These are phyloP conservation scores for Neurospora sp. DNA, from an alignment of 495 filamentous ascomycete genomes.

Conservation along the genomic window DNA sequence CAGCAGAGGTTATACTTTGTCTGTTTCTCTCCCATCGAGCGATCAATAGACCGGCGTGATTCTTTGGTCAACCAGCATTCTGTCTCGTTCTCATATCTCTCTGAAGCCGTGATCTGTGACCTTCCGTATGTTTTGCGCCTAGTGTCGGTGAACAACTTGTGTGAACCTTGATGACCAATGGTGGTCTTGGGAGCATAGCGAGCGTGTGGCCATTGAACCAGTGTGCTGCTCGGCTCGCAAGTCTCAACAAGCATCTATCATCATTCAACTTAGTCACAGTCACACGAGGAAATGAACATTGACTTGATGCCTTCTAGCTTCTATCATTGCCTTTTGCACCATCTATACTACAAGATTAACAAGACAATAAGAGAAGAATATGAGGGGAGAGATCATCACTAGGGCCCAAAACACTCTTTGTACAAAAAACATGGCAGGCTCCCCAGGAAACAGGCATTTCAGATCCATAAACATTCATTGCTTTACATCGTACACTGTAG, in stretches of 20 bases:
- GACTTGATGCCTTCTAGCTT: not conserved
- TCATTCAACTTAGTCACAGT: not conserved
- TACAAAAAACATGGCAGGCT: conserved; percentile 8
- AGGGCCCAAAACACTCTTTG: conserved; percentile 7
- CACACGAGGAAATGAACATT: not conserved
- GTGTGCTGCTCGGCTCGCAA: not conserved
- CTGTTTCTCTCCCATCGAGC: not conserved
- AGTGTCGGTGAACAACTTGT: not conserved
- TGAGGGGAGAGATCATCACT: conserved; percentile 20
- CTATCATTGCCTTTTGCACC: conserved; percentile 22
- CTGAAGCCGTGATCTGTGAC: not conserved
- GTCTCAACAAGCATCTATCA: not conserved
- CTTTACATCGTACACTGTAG: conserved; percentile 10
- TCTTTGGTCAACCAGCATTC: not conserved
- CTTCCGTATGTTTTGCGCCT: not conserved
- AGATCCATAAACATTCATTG: conserved; percentile 12
- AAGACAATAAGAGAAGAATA: conserved; percentile 21
- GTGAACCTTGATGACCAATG: not conserved
- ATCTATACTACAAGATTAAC: conserved; percentile 24
- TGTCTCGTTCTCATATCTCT: not conserved
- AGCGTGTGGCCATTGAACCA: not conserved
- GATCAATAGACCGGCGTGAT: not conserved
- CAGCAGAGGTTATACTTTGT: not conserved
- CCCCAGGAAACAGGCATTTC: conserved; percentile 2
- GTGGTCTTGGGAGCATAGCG: not conserved